Evolutionary conservation across 2,329 filamentous ascomycete species (phyloP), one percentile per base, ranked within the genome.

Genomic region (Apiospora koreana): DNA sequence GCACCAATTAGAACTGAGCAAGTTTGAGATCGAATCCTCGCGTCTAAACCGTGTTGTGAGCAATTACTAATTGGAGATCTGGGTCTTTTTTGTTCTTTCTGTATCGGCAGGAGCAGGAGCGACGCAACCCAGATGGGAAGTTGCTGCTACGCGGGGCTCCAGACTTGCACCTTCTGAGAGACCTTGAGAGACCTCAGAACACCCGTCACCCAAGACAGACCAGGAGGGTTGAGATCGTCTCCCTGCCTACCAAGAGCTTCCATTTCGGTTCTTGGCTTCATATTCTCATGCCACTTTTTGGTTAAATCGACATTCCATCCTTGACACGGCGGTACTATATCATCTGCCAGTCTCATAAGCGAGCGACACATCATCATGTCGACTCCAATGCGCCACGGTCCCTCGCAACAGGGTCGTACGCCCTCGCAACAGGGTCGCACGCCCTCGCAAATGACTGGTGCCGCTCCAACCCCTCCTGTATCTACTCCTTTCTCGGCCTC

Each of bases 401-500:
- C 85, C 54, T 89, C 87, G 18, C 84, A 86, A 74, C 85, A 86
- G 77, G 84, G 84, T n/a, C 80, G 81, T 45, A 86, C 85, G 3
- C 80, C 85, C 54, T 89, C 87, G 18, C 84, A 86, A 74, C 85
- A 86, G 77, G 84, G 84, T n/a, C 80, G 81, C 45, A 86, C 85
- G 2, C 85, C 84, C 4, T 85, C 84, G 23, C 86, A 88, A 74
- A 78, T 82, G 48, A 78, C 82, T 23, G 79, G 86, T 70, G 83
- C 86, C 2, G 87, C 82, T 6, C 88, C 87, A 3, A 91, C 89
- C 7, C 90, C 90, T 18, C 89, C 89, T n/a, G 89, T 90, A 31
- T 91, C 89, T 45, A 92, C 89, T 1, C 89, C 89, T 18, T 91
- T 91, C 80, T 91, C 88, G 25, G 80, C 79, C 70, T 86, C 88